A percentile compares a stretch with the other conserved stretches of the same genome.
Evolutionary conservation across 148 eudicot species (phyloP).

Genomic region (Suaeda aralocaspica): DNA sequence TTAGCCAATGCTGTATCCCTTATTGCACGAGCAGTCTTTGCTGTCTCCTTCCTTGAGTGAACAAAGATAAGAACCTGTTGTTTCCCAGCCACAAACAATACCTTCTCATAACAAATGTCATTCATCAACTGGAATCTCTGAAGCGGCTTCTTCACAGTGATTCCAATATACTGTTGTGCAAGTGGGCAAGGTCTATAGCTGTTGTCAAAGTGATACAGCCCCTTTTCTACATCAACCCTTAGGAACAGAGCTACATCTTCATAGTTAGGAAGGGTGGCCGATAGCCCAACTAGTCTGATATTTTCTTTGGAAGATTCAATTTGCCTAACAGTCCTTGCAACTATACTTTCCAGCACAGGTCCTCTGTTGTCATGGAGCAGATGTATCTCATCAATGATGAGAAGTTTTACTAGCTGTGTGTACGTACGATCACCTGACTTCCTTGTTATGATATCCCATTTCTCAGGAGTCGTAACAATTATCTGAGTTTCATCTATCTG

Average conservation of each 20-base stretch:
- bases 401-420: slow-evolving; percentile 71
- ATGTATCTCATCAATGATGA: slow-evolving; percentile 76
- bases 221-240: slow-evolving; percentile 59
- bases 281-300: slow-evolving; percentile 67
- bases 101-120: slow-evolving; percentile 76
- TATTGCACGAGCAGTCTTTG: slow-evolving; percentile 77
- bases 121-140: slow-evolving; percentile 84
- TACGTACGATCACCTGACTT: slow-evolving; percentile 78
- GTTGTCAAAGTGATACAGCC: slow-evolving; percentile 67
- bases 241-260: slow-evolving; percentile 67
- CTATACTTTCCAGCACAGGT: slow-evolving; percentile 74
- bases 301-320: slow-evolving; percentile 74
- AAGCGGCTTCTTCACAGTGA: slow-evolving; percentile 67
- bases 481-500: slow-evolving; percentile 79
- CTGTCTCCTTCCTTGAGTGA: slow-evolving; percentile 78
- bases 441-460: slow-evolving; percentile 81
- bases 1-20: slow-evolving; percentile 72
- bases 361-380: slow-evolving; percentile 79
- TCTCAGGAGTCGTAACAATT: slow-evolving; percentile 79
- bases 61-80: slow-evolving; percentile 73
- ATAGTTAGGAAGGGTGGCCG: slow-evolving; percentile 79
- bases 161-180: slow-evolving; percentile 76
- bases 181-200: slow-evolving; percentile 77
- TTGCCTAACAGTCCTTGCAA: slow-evolving; percentile 75
- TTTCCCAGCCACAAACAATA: slow-evolving; percentile 57